phyloP scores from a whole-genome alignment of 1,284 basidiomycete species.

The Ustilago curta region DNA sequence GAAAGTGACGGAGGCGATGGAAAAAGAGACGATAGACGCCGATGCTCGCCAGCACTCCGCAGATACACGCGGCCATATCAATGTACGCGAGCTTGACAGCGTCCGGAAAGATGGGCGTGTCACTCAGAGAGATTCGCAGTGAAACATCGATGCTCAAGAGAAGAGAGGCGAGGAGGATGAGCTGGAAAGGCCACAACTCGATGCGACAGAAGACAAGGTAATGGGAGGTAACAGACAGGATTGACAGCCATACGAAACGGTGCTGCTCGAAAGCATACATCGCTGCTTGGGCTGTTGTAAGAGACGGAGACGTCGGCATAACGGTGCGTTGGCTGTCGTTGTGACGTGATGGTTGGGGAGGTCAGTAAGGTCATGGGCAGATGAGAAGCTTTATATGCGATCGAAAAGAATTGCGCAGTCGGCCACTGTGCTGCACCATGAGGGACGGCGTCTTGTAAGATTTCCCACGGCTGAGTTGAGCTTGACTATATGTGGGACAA shows the following conservation, averaged over 20 bases:
- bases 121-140: slow-evolving; percentile 4
- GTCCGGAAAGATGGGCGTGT: slow-evolving; percentile 4
- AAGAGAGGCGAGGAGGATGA: slow-evolving; percentile 1
- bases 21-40: slow-evolving; percentile 39
- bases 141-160: slow-evolving; percentile 17
- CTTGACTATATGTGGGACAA: too few species aligned
- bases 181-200: slow-evolving; percentile 32
- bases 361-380: too few species aligned
- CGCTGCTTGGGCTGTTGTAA: not conserved
- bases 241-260: slow-evolving; percentile 8
- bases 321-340: too few species aligned
- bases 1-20: slow-evolving; percentile 37
- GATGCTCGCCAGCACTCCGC: slow-evolving; percentile 27
- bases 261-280: slow-evolving; percentile 16
- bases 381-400: too few species aligned
- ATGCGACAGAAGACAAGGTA: slow-evolving; percentile 22
- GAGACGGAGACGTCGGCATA: not conserved
- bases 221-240: slow-evolving; percentile 15
- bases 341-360: too few species aligned
- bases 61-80: slow-evolving; percentile 7
- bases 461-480: too few species aligned
- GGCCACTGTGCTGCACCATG: too few species aligned
- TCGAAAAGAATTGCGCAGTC: too few species aligned
- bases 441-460: too few species aligned
- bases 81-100: slow-evolving; percentile 9